Evolutionary conservation across 495 filamentous ascomycete genomes (phyloP), one percentile per base, ranked within the genome.

Genomic region (Aspergillus kassunensis): DNA sequence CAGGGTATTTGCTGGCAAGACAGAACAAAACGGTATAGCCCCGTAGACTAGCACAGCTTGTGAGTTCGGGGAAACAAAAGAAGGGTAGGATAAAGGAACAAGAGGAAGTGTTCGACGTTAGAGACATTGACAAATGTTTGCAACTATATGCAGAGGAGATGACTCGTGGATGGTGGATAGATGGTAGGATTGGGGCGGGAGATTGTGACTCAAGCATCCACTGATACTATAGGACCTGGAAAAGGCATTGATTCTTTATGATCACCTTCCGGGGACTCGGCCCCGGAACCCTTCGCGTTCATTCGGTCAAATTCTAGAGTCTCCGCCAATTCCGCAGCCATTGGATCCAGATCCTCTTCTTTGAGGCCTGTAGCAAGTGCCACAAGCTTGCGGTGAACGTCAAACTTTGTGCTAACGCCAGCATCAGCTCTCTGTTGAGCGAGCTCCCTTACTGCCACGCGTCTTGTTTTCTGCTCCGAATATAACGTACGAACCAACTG

Each of bases 311-410:
- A 75, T 39, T 78, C 75, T 24, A 78, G 59, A 0, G 68, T 69
- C 47, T 74, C 73, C 2, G 72, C 68, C 40, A 78, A 51, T 35
- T 76, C 74, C 16, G 70, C 71, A 6, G 72, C 70, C 70, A 76
- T 75, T 1, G 70, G 71, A 39, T 78, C 75, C 7, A 78, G 56
- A 19, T 77, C 74, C 39, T 77, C 72, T 49, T 78, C 75, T 51
- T 74, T 75, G 6, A 77, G 57, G 5, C 73, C 76, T 1, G 77
- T 73, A 10, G 75, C 74, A 40, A 78, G 63, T 33, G 73, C 65
- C n/a, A 79, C 75, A 10, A 81, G 66, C 53, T 70, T 78, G 50
- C 77, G 71, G 50, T 80, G 77, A 42, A 75, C 67, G 43, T 79
- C 76, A 21, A 73, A 73, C 50, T 75, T 78, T 52, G 77, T 75